Evolutionary conservation across 371 early-diverging fungal species (phyloP), one percentile per base, ranked within the genome.

Genomic region (Choanephora cucurbitarum): DNA sequence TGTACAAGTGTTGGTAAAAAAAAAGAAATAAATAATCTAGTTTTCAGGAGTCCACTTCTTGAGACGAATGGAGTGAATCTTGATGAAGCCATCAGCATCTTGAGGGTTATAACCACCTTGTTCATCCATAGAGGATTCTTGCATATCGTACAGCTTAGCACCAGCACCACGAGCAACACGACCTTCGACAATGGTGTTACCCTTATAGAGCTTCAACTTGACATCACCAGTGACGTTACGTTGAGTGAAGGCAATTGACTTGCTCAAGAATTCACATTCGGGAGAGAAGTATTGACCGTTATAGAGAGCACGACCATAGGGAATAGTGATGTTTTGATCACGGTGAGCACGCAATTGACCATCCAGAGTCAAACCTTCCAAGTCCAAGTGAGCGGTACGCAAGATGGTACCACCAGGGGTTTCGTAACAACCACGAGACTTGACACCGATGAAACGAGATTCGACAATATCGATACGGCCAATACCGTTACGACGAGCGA

Each of bases 401-500:
- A 97, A 81, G 55, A 97, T 92, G 44, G 97, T 96, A 50, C 97
- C 98, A 49, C 93, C 97, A 48, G 98, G 98, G 39, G 97, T 95
- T 77, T 97, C 98, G 85, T 97, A 97, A 80, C 97, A 97, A 62
- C 96, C 98, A 52, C 97, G 92, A 49, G 94, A 93, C 84, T 98
- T 98, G 83, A 98, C 93, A 55, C 98, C 98, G 58, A 98, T 95
- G 80, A 95, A 98, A 42, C 98, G 89, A 76, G 95, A 95, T 81
- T 98, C 97, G 50, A 98, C 98, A 77, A 98, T 96, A 71, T 98
- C 98, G 58, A 98, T 87, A 71, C 97, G 91, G 48, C 98, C 98
- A 58, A 98, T 86, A 57, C 98, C 98, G 80, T 98, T 92, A 80
- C 93, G 91, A 55, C 97, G 88, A 43, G 94, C 98, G 17, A 94